phyloP scores from a whole-genome alignment of 2,329 filamentous ascomycete species.

The Apiospora arundinis region DNA sequence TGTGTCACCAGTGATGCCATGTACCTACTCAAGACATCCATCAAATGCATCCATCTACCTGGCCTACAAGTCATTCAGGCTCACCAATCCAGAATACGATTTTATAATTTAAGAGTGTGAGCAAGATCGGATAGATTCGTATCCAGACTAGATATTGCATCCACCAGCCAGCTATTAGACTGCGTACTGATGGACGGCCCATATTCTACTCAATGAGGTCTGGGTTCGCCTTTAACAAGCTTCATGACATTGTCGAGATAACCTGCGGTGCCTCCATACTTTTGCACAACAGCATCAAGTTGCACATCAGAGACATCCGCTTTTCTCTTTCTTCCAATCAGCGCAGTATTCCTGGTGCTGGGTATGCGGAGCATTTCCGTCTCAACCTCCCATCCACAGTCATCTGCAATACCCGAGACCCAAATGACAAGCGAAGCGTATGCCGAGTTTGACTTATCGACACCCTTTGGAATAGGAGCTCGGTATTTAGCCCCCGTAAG shows the following conservation, averaged over 20 bases:
- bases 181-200: not conserved
- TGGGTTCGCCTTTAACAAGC: constrained; percentile 58
- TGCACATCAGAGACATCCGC: constrained; percentile 42
- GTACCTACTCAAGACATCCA: not conserved
- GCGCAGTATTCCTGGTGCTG: constrained; percentile 83
- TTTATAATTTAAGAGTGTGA: not conserved
- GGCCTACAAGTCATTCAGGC: not conserved
- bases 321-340: constrained; percentile 69
- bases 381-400: constrained; percentile 79
- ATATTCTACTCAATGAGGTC: constrained; percentile 46
- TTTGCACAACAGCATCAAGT: constrained; percentile 51
- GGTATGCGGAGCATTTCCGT: constrained; percentile 90
- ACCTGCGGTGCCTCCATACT: constrained; percentile 62
- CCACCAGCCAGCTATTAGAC: not conserved
- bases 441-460: constrained; percentile 65
- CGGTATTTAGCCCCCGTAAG: constrained; percentile 79
- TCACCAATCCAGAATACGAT: not conserved
- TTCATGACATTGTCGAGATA: constrained; percentile 66
- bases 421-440: constrained; percentile 87
- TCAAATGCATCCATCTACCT: not conserved
- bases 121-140: not conserved
- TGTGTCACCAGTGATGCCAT: not conserved
- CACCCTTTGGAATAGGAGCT: constrained; percentile 62
- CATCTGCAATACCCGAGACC: constrained; percentile 70
- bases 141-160: not conserved